Percentiles rank a stretch among this genome's conserved stretches.
Conservation (phyloP, 2,329 filamentous ascomycete species). For the Xylariales sp. region DNA sequence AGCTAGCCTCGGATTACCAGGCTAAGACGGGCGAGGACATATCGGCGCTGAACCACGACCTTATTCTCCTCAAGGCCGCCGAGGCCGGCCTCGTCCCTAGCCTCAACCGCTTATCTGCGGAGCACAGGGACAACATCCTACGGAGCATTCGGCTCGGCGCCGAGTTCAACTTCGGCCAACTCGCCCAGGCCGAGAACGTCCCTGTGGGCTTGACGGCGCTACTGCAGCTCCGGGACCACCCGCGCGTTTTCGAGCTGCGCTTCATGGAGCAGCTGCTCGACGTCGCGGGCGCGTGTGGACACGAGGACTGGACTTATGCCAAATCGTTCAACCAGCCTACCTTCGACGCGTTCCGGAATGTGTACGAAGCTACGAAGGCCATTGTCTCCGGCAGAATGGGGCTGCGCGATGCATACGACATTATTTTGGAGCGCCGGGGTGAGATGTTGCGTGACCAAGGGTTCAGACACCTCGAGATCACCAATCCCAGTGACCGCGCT, state of each 20-base stretch:
- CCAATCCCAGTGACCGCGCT: constrained; percentile 47
- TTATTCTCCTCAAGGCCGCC: constrained; percentile 48
- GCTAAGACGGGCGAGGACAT: constrained; percentile 39
- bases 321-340: constrained; percentile 51
- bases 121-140: constrained; percentile 46
- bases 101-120: constrained; percentile 44
- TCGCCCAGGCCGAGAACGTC: constrained; percentile 54
- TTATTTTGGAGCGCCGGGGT: constrained; percentile 48
- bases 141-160: constrained; percentile 51
- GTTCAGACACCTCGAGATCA: constrained; percentile 47
- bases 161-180: constrained; percentile 53
- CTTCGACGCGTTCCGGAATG: constrained; percentile 48
- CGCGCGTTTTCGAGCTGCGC: constrained; percentile 50
- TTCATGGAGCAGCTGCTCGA: constrained; percentile 54
- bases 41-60: constrained; percentile 48
- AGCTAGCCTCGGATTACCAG: constrained; percentile 44
- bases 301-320: constrained; percentile 49
- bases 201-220: constrained; percentile 49
- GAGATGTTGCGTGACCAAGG: constrained; percentile 45
- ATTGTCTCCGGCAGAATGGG: constrained; percentile 45
- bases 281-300: constrained; percentile 53
- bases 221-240: constrained; percentile 40
- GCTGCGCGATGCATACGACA: constrained; percentile 50
- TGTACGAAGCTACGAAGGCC: constrained; percentile 46
- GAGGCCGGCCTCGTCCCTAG: constrained; percentile 46